Percentiles rank a stretch among this genome's conserved stretches.
Evolutionary conservation across 306 rosid species (phyloP).

Genomic region (Lupinus albus): DNA sequence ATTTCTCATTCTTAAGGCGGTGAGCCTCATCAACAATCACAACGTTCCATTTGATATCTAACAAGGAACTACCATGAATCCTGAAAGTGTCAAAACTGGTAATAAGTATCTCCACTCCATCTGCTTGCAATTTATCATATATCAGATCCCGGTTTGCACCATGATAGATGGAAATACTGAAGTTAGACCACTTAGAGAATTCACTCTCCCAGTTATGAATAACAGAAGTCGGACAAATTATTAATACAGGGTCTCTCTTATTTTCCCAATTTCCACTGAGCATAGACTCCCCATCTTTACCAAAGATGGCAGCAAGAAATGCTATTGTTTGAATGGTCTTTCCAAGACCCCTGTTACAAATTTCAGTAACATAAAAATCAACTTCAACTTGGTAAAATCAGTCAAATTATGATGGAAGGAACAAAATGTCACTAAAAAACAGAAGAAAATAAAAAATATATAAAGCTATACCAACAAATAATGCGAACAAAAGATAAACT

Average conservation of each 20-base stretch:
- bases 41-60: conserved; percentile 66
- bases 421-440: neutral
- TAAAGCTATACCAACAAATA: conserved; percentile 9
- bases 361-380: conserved; percentile 44
- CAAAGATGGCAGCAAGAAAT: conserved; percentile 83
- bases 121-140: conserved; percentile 64
- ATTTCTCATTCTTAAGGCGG: conserved; percentile 86
- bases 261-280: conserved; percentile 40
- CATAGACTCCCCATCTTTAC: conserved; percentile 58
- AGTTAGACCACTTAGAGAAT: conserved; percentile 89
- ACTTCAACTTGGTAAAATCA: conserved; percentile 32
- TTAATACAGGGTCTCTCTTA: conserved; percentile 69
- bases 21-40: conserved; percentile 91
- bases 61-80: conserved; percentile 71
- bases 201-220: conserved; percentile 91
- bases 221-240: conserved; percentile 85
- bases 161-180: conserved; percentile 75
- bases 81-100: conserved; percentile 91
- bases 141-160: conserved; percentile 81
- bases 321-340: conserved; percentile 96
- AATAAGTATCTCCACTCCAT: conserved; percentile 72
- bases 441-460: neutral
- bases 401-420: conserved; percentile 7
- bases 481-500: conserved; percentile 16
- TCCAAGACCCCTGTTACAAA: conserved; percentile 88